Conservation (phyloP, 176 grass and related monocot species). For the Paspalum vaginatum region DNA sequence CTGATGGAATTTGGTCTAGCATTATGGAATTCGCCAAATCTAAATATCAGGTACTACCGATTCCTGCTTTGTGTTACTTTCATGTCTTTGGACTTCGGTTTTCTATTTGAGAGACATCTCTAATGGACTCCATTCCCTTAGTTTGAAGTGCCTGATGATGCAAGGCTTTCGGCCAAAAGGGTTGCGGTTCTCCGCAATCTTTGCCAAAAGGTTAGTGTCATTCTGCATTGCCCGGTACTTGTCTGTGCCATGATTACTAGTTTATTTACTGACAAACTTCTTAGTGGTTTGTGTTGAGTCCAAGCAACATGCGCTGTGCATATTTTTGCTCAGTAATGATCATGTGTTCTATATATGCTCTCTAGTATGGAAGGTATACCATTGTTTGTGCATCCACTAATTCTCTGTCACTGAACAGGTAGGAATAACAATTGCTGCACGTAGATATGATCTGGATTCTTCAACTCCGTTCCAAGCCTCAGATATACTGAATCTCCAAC, state of each 20-base stretch:
- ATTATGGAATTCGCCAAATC: constrained; percentile 80
- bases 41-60: constrained; percentile 78
- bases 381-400: background rate
- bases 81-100: constrained; percentile 27
- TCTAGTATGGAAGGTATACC: background rate
- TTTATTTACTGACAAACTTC: background rate
- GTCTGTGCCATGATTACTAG: background rate
- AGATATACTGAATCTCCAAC: constrained; percentile 95
- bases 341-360: constrained; percentile 4
- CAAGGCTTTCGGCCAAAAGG: constrained; percentile 59
- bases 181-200: constrained; percentile 86
- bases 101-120: constrained; percentile 13
- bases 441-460: constrained; percentile 76
- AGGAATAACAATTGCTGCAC: constrained; percentile 79
- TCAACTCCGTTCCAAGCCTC: constrained; percentile 69
- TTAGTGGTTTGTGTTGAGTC: constrained; percentile 2
- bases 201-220: constrained; percentile 77
- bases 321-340: background rate
- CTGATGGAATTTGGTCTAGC: constrained; percentile 70
- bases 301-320: background rate
- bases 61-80: constrained; percentile 27
- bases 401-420: constrained; percentile 53
- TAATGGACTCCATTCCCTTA: constrained; percentile 43
- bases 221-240: constrained; percentile 14
- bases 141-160: constrained; percentile 84